Evolutionary conservation across 169 alveolate species (phyloP).

Genomic region (Miamiensis avidus): DNA sequence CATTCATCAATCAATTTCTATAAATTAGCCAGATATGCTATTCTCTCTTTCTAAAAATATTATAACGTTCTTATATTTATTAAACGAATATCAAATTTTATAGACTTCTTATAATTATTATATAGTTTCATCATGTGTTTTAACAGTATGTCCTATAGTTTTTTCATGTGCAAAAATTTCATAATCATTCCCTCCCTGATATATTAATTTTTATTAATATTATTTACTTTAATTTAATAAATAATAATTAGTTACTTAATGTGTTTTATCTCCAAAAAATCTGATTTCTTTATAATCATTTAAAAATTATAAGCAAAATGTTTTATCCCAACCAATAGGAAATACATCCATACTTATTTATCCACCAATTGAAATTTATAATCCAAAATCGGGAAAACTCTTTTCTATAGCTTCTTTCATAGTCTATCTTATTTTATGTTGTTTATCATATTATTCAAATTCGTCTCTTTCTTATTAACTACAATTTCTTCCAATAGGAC

Average conservation of each 20-base stretch:
- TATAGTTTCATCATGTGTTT: constrained; percentile 87
- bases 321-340: constrained; percentile 96
- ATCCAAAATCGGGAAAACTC: constrained; percentile 74
- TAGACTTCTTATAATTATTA: constrained; percentile 52
- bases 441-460: constrained; percentile 83
- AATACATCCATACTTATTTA: constrained; percentile 96
- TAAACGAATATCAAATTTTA: constrained; percentile 19
- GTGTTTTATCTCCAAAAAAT: constrained; percentile 94
- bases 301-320: constrained; percentile 86
- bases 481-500: constrained; percentile 98
- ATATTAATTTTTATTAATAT: not conserved
- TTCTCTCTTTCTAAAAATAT: no score
- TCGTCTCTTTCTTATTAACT: constrained; percentile 91
- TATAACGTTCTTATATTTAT: no score
- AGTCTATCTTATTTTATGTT: constrained; percentile 69
- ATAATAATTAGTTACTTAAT: constrained; percentile 41
- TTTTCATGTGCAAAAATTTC: constrained; percentile 90
- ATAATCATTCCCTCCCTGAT: constrained; percentile 96
- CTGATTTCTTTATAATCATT: constrained; percentile 87
- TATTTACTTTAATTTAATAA: not conserved
- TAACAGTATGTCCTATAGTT: constrained; percentile 92
- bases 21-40: no score
- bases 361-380: constrained; percentile 96
- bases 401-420: constrained; percentile 65
- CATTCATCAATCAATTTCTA: no score